Conservation (phyloP, 495 filamentous ascomycete genomes). For the Tuber indicum region DNA sequence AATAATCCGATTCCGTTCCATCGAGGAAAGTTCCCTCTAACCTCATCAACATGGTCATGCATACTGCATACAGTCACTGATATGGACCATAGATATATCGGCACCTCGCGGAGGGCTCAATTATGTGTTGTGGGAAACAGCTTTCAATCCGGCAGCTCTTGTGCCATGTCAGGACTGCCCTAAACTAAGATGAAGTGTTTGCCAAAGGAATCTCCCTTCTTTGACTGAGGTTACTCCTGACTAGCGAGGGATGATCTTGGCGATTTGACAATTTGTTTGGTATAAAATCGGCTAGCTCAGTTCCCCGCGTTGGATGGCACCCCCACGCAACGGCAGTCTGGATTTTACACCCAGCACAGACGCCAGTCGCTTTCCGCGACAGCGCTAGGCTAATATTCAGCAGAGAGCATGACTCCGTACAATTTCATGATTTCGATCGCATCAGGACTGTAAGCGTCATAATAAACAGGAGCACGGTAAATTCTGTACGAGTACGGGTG, state of each 20-base stretch:
- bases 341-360: conserved; percentile 1
- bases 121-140: conserved; percentile 4
- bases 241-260: conserved; percentile 25
- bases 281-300: conserved; percentile 19
- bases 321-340: conserved; percentile 20
- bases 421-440: conserved; percentile 1
- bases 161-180: conserved; percentile 14
- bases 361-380: conserved; percentile 1
- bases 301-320: conserved; percentile 26
- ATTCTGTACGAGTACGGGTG: not conserved
- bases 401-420: not conserved
- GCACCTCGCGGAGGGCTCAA: conserved; percentile 20
- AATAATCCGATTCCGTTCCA: not conserved
- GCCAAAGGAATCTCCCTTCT: conserved; percentile 26
- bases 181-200: conserved; percentile 13
- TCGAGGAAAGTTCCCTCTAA: conserved; percentile 6
- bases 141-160: conserved; percentile 12
- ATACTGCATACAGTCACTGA: not conserved
- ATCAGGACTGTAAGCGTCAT: not conserved
- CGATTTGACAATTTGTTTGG: conserved; percentile 16
- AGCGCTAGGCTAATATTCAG: not conserved
- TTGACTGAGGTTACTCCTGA: conserved; percentile 7
- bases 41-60: conserved; percentile 9
- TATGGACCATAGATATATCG: conserved; percentile 6
- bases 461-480: not conserved